A percentile compares a stretch with the other conserved stretches of the same genome.
These are phyloP conservation scores for Simplicillium aogashimaense DNA, from an alignment of 2,329 filamentous ascomycete genomes.

Conservation along the genomic window DNA sequence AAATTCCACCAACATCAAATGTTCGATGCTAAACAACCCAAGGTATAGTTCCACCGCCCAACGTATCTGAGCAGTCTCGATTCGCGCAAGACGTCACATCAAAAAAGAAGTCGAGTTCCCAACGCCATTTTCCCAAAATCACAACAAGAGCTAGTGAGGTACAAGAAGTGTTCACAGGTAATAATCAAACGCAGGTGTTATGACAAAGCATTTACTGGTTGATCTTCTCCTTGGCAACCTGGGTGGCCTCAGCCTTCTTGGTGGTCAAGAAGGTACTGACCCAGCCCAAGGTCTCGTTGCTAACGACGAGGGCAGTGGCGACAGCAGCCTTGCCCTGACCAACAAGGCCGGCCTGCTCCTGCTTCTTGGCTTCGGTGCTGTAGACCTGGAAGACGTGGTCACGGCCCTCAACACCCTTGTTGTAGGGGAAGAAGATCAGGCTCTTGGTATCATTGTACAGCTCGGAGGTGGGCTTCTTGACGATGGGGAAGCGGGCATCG, in stretches of 20 bases:
- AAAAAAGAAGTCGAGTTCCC: too few relatives aligned
- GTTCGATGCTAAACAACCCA: too few relatives aligned
- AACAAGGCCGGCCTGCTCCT: conserved; percentile 53
- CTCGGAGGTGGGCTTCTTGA: conserved; percentile 67
- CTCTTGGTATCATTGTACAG: conserved; percentile 55
- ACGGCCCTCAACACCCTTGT: conserved; percentile 50
- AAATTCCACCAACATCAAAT: too few relatives aligned
- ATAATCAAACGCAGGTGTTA: neutral
- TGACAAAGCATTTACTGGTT: conserved; percentile 24
- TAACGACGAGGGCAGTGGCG: conserved; percentile 56
- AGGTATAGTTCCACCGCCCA: neutral
- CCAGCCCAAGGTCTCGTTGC: conserved; percentile 54
- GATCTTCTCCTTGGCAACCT: conserved; percentile 40
- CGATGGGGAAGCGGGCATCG: conserved; percentile 59
- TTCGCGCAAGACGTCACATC: too few relatives aligned
- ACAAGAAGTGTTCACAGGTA: neutral
- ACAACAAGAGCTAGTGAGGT: neutral
- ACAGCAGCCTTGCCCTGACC: conserved; percentile 61
- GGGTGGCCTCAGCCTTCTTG: conserved; percentile 54
- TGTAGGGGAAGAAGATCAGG: conserved; percentile 52
- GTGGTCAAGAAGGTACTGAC: conserved; percentile 46
- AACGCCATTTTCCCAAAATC: too few relatives aligned
- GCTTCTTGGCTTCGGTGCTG: conserved; percentile 50
- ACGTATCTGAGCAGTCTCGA: neutral
- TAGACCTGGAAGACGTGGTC: conserved; percentile 51